These are phyloP conservation scores for Symbiotaphrina buchneri DNA, from an alignment of 495 filamentous ascomycete species.

Conservation along the genomic window DNA sequence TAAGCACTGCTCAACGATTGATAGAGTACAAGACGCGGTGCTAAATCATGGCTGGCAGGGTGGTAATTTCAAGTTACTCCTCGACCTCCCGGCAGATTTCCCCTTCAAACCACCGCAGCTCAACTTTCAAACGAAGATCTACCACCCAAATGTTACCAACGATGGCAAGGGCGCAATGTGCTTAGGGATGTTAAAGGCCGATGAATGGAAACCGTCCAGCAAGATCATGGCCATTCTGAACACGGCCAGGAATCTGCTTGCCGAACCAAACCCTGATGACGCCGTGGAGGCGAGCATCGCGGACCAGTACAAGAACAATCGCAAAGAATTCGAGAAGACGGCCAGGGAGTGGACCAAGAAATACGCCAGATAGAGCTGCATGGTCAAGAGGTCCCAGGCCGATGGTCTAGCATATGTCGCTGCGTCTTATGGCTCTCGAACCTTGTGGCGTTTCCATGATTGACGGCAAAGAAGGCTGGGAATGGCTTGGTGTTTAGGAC, in stretches of 20 bases:
- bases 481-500: no score
- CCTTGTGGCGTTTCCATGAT: no score
- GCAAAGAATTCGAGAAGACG: constrained; percentile 56
- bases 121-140: constrained; percentile 84
- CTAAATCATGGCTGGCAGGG: constrained; percentile 20
- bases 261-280: constrained; percentile 85
- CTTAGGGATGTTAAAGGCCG: constrained; percentile 62
- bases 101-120: constrained; percentile 85
- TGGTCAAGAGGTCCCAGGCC: background rate
- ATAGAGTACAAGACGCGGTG: no score
- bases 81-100: constrained; percentile 66
- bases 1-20: constrained; percentile 17
- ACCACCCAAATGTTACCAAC: constrained; percentile 95
- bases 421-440: no score
- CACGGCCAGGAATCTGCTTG: constrained; percentile 53
- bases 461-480: no score
- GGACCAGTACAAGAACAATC: constrained; percentile 57
- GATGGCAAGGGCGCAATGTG: constrained; percentile 86
- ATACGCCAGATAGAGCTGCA: constrained; percentile 48
- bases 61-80: constrained; percentile 55
- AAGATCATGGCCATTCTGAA: constrained; percentile 57
- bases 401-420: no score
- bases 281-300: constrained; percentile 76
- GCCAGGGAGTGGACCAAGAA: constrained; percentile 61
- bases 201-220: constrained; percentile 86